Evolutionary conservation across 305 asterid genomes (phyloP).

Genomic region (Fraxinus dipetala): DNA sequence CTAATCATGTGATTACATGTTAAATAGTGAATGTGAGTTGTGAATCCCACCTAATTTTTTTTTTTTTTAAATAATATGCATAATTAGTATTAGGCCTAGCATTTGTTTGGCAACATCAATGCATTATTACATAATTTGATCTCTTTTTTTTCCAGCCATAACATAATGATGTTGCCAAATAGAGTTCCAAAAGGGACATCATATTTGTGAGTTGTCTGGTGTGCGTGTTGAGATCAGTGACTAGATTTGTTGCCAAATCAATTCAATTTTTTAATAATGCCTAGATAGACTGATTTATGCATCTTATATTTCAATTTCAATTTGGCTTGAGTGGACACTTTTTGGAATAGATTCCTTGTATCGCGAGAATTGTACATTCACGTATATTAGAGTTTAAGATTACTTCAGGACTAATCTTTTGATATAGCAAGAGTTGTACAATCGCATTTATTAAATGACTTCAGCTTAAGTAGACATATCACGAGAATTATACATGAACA

Average conservation of each 20-base stretch:
- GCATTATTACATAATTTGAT: conserved; percentile 20
- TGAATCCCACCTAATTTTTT: conserved; percentile 55
- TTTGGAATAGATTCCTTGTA: not conserved
- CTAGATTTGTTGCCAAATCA: conserved; percentile 26
- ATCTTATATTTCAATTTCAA: not conserved
- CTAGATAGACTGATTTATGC: not conserved
- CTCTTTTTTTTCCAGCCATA: conserved; percentile 16
- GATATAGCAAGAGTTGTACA: not conserved
- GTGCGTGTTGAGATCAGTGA: conserved; percentile 10
- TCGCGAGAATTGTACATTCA: not conserved
- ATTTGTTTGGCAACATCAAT: conserved; percentile 30
- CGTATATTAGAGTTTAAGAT: not conserved
- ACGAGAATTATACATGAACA: not conserved
- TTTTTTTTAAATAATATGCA: not conserved
- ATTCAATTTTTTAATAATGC: conserved; percentile 13
- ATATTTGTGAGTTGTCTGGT: conserved; percentile 24
- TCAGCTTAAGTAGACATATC: not conserved
- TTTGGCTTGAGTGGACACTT: not conserved
- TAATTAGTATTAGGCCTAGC: conserved; percentile 9
- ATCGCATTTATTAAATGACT: not conserved
- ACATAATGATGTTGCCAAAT: conserved; percentile 4
- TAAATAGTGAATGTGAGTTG: conserved; percentile 30
- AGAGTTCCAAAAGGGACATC: conserved; percentile 12
- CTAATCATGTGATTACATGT: conserved; percentile 63
- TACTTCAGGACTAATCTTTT: not conserved